Conservation (phyloP, 1,139 yeast species). For the Kluyveromyces sp. region DNA sequence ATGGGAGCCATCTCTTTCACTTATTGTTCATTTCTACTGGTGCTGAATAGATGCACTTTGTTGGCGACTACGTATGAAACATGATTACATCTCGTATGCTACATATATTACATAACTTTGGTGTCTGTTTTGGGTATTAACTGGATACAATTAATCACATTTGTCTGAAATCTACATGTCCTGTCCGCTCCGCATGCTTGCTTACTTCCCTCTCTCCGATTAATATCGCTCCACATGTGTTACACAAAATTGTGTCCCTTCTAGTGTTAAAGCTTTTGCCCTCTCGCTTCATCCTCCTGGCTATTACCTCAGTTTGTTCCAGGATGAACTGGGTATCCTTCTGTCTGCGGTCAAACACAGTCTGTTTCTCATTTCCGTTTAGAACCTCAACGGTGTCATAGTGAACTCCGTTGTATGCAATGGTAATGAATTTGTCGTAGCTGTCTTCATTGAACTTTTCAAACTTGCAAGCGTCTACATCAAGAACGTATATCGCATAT, state of each 20-base stretch:
- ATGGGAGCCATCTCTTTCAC: background rate
- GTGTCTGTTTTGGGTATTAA: background rate
- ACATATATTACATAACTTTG: background rate
- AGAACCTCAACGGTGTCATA: conserved; percentile 57
- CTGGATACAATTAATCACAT: conserved; percentile 1
- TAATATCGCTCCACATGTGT: conserved; percentile 46
- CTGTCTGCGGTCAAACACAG: conserved; percentile 36
- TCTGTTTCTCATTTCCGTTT: conserved; percentile 19
- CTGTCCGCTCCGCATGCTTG: conserved; percentile 57
- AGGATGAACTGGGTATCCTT: conserved; percentile 31
- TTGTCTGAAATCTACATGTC: conserved; percentile 64
- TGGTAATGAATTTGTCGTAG: conserved; percentile 40
- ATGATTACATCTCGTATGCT: no score
- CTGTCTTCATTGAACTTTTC: conserved; percentile 49
- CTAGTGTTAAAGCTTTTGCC: conserved; percentile 67
- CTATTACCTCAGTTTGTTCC: conserved; percentile 38
- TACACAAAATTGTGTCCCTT: conserved; percentile 52
- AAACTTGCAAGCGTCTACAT: conserved; percentile 56
- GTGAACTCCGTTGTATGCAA: conserved; percentile 69
- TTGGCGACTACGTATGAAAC: no score
- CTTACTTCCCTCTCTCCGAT: conserved; percentile 65
- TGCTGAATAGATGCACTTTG: no score
- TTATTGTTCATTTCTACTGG: background rate
- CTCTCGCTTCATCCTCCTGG: conserved; percentile 40
- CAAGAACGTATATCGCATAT: conserved; percentile 55